Base-by-base conservation (phyloP, 768 basidiomycete genomes). In the Scleroderma citrinum region DNA sequence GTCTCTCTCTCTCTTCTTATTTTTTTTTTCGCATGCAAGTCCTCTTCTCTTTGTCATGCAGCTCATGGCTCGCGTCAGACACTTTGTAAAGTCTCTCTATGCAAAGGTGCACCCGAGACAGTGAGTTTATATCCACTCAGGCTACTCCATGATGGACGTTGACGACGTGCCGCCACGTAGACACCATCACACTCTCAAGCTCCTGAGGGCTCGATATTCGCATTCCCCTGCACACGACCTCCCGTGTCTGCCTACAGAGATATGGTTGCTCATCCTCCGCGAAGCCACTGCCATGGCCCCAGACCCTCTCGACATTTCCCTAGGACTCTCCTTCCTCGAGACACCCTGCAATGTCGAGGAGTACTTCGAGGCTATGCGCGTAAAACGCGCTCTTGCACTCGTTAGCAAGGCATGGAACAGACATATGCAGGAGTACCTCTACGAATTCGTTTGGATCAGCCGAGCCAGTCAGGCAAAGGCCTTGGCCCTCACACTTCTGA, bases 381-480 rank as follows among this genome's bases (percentile, higher is more conserved):
- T 68, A 52, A 85, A 85, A 59, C 66, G 69, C 20, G 64, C 65
- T 45, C 60, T 85, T 21, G 69, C 78, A 7, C 69, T 76, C 39
- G 83, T 88, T 5, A 80, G 66, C 60, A 71, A 73, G 37, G 64
- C 69, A 8, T 88, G 82, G 78, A 70, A 79, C 58, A 69, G 60
- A 31, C 70, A 77, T 45, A 68, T 74, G 3, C 78, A 80, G 56
- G 74, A 76, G 47, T 73, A 78, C 37, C 63, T 87, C 16, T 87
- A 76, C 65, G 82, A 86, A 58, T 81, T 77, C 60, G 75, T 87
- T 32, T 87, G 86, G 86, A 80, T 88, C 56, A 71, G 71, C 45
- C 68, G 75, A 32, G 76, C 76, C 19, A 62, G 67, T 34, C 75
- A 81, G 52, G 77, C 81, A 0, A 72, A 76, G 52, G 59, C 68